A percentile compares a stretch with the other conserved stretches of the same genome.
Conservation (phyloP, 192 early-diverging fungal species). For the Phycomyces blakesleeanus region DNA sequence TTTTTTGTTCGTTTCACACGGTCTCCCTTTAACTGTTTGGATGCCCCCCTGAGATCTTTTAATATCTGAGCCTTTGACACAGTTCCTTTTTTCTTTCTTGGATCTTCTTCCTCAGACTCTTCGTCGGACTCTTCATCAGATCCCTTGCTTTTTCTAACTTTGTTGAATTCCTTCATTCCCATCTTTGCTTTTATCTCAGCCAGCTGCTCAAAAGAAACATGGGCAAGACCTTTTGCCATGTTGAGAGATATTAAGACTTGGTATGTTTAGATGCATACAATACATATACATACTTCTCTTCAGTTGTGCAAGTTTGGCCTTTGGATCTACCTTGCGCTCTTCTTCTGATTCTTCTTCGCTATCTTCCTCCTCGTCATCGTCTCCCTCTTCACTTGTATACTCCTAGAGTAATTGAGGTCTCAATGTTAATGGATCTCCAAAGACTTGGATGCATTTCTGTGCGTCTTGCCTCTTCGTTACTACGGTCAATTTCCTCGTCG, state of each 20-base stretch:
- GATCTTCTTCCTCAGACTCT: conserved; percentile 30
- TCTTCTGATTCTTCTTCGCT: conserved; percentile 22
- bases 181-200: conserved; percentile 74
- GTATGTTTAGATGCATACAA: background rate
- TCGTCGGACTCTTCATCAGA: conserved; percentile 31
- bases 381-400: conserved; percentile 2
- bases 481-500: conserved; percentile 6
- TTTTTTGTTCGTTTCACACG: conserved; percentile 39
- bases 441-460: background rate
- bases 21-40: conserved; percentile 36
- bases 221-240: conserved; percentile 51
- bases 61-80: conserved; percentile 31
- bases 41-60: conserved; percentile 31
- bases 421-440: background rate
- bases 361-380: conserved; percentile 15
- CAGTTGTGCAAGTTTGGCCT: conserved; percentile 13
- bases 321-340: conserved; percentile 6
- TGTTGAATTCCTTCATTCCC: conserved; percentile 61
- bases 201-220: conserved; percentile 77
- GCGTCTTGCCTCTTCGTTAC: background rate
- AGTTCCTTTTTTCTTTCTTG: conserved; percentile 21
- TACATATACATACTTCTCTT: conserved; percentile 25
- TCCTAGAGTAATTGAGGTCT: conserved; percentile 1
- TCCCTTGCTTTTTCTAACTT: conserved; percentile 37
- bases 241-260: background rate